These are phyloP conservation scores for Wallacemonas rigidus DNA, from an alignment of 208 protist genomes.

Conservation along the genomic window DNA sequence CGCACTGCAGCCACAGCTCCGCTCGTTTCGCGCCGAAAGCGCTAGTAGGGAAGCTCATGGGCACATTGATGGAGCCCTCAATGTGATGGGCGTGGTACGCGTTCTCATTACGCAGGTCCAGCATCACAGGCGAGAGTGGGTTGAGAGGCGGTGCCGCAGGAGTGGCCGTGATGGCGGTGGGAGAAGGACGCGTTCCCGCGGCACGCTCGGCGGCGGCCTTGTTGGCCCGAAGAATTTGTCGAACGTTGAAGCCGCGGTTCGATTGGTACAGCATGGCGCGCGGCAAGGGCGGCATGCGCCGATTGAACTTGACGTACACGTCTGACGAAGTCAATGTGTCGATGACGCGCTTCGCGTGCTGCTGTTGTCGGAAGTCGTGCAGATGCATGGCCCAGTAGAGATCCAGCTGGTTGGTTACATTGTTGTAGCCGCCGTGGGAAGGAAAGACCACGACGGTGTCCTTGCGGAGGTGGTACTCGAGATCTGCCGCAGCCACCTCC, in stretches of 20 bases:
- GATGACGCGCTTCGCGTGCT: constrained; percentile 54
- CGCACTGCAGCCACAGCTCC: constrained; percentile 82
- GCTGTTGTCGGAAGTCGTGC: constrained; percentile 56
- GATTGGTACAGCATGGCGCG: constrained; percentile 50
- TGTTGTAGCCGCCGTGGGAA: constrained; percentile 79
- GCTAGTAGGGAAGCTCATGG: constrained; percentile 76
- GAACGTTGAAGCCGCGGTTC: constrained; percentile 48
- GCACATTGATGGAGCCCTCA: constrained; percentile 55
- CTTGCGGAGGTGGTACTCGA: neutral
- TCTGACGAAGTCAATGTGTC: constrained; percentile 37
- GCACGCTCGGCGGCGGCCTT: too few species aligned
- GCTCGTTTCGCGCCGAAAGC: constrained; percentile 70
- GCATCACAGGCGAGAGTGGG: constrained; percentile 31
- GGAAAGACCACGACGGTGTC: constrained; percentile 60
- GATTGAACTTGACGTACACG: constrained; percentile 40
- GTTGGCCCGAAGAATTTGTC: constrained; percentile 24
- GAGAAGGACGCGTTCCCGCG: neutral
- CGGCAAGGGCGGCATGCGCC: constrained; percentile 57
- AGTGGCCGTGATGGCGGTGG: neutral
- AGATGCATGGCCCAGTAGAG: constrained; percentile 71
- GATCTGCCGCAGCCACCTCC: constrained; percentile 7
- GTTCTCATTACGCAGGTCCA: constrained; percentile 60
- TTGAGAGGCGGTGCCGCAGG: neutral
- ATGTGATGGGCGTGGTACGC: constrained; percentile 61
- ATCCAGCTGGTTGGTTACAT: constrained; percentile 78